Evolutionary conservation across 306 rosid genomes (phyloP).

Genomic region (Lagenaria siceraria): DNA sequence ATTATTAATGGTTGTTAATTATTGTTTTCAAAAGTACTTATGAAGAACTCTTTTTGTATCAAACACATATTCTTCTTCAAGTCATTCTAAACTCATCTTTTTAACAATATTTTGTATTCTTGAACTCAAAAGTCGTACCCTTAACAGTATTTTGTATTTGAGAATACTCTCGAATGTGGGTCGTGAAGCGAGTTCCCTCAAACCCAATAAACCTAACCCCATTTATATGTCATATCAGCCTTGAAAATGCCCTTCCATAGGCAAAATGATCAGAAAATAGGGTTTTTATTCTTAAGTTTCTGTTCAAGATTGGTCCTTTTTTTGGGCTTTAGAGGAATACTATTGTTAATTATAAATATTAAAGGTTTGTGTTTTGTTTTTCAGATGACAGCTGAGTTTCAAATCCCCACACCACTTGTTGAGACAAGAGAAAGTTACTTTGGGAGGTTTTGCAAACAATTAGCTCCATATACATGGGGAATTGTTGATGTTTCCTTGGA

Average conservation of each 20-base stretch:
- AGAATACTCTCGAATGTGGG: no score
- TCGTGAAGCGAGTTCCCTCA: neutral
- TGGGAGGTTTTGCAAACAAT: conserved; percentile 60
- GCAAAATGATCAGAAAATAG: neutral
- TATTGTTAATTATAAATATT: neutral
- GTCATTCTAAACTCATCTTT: no score
- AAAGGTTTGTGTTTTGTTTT: neutral
- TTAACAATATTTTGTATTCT: no score
- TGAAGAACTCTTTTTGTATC: no score
- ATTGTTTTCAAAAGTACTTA: no score
- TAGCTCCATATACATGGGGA: conserved; percentile 41
- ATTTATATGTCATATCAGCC: neutral
- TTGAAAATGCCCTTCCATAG: neutral
- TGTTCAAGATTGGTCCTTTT: neutral
- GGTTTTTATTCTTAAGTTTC: neutral
- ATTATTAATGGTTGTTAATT: no score
- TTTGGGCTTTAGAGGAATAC: neutral
- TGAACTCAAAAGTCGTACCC: no score
- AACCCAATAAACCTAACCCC: neutral
- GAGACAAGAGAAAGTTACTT: conserved; percentile 49
- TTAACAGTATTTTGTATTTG: no score
- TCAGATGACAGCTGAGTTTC: conserved; percentile 66
- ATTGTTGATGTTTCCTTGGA: conserved; percentile 84
- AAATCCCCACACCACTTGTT: conserved; percentile 61
- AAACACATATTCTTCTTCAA: neutral